Base-by-base conservation (phyloP, 768 basidiomycete species). In the Coprinopsis sp. region DNA sequence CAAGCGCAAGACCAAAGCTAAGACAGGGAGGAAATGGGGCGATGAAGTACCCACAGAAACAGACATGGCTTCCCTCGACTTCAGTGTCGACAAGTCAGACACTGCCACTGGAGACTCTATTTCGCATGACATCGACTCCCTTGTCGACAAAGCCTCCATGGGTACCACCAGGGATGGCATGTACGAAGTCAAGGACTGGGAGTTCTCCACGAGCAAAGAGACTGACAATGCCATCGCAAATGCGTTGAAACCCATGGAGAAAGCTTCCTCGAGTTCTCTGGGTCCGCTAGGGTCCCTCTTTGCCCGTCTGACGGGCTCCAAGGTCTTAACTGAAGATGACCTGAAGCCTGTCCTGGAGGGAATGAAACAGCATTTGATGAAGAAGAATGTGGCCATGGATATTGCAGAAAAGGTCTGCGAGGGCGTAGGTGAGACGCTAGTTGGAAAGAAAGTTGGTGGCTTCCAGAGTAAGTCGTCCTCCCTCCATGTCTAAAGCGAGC, bases 331-430 rank as follows among this genome's bases (percentile, higher is more conserved):
- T 1, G 78, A 89, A 46, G 74, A 79, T 30, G 95, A 98, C 62
- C 64, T 98, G 44, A 79, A 79, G 54, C 95, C 95, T 6, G 88
- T 95, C 1, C 62, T 98, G 36, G 86, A 86, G 41, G 89, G 82
- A 14, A 98, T 98, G 93, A 93, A 95, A 64, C 91, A 94, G 51
- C 95, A 97, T 65, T 73, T 99, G 36, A 97, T 97, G 93, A 82
- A 87, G 68, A 98, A 98, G 74, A 99, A 99, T 58, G 96, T 99
- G 4, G 96, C 96, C 3, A 89, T 82, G 64, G 92, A 94, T 49
- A 97, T 98, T 52, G 76, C 94, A 11, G 91, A 94, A 51, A 91
- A 93, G 63, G 81, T 99, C 10, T 95, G 93, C 58, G 92, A 95
- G 61, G 82, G 88, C 5, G 92, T 99, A n/a, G 91, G 91, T 1